A percentile compares a stretch with the other conserved stretches of the same genome.
Evolutionary conservation across 768 basidiomycete genomes (phyloP).

Genomic region (Boletus rufocinnamomeus): DNA sequence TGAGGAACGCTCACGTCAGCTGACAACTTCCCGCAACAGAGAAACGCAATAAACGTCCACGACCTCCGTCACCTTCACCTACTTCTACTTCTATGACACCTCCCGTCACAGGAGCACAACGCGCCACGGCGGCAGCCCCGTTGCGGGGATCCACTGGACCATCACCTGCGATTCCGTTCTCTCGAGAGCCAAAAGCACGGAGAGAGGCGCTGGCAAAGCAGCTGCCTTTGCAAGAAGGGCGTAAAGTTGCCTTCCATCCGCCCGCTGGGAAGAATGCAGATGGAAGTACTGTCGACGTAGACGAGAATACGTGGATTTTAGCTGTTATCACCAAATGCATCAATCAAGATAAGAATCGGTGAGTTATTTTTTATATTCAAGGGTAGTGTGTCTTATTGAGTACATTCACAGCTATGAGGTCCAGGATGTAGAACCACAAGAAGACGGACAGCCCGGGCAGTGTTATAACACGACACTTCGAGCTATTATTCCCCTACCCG

Average conservation of each 20-base stretch:
- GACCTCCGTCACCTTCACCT: slow-evolving; percentile 66
- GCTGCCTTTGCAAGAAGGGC: slow-evolving; percentile 66
- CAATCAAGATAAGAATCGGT: slow-evolving; percentile 73
- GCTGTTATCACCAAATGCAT: slow-evolving; percentile 73
- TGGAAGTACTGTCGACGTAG: slow-evolving; percentile 52
- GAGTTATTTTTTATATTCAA: slow-evolving; percentile 11
- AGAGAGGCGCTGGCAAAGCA: slow-evolving; percentile 63
- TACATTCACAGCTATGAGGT: slow-evolving; percentile 68
- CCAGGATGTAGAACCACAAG: slow-evolving; percentile 81
- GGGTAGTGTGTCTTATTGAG: slow-evolving; percentile 1
- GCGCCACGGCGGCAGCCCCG: slow-evolving; percentile 12
- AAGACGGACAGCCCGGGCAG: slow-evolving; percentile 72
- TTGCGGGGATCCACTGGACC: slow-evolving; percentile 62
- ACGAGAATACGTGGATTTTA: slow-evolving; percentile 70
- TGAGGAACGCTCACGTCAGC: not conserved
- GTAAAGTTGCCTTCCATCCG: slow-evolving; percentile 82
- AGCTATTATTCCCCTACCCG: slow-evolving; percentile 79
- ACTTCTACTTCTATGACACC: slow-evolving; percentile 47
- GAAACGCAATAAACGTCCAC: slow-evolving; percentile 76
- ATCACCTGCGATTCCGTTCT: slow-evolving; percentile 48
- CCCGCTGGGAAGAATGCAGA: slow-evolving; percentile 53
- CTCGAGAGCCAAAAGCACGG: slow-evolving; percentile 67
- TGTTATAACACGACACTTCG: slow-evolving; percentile 69
- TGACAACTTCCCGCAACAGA: slow-evolving; percentile 39
- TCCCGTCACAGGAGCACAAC: slow-evolving; percentile 24